Percentiles rank a stretch among this genome's conserved stretches.
Evolutionary conservation across 2,329 filamentous ascomycete genomes (phyloP).

Genomic region (Incumbomyces lentus): DNA sequence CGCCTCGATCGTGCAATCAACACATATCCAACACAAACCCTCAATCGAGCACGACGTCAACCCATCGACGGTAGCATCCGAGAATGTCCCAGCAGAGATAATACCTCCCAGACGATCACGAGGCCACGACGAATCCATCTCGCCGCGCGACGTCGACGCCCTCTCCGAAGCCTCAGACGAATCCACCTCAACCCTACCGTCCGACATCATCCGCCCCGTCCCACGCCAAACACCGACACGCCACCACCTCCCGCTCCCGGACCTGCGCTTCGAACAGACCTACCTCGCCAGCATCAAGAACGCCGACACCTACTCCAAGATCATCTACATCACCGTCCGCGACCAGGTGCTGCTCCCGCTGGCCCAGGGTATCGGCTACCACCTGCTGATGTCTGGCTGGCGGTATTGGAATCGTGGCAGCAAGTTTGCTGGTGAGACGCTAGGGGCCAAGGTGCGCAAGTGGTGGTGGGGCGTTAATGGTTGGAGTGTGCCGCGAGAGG

Average conservation of each 20-base stretch:
- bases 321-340: constrained; percentile 72
- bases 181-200: constrained; percentile 33
- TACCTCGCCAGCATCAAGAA: constrained; percentile 81
- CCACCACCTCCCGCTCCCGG: constrained; percentile 61
- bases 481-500: constrained; percentile 57
- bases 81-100: constrained; percentile 49
- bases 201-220: constrained; percentile 36
- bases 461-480: constrained; percentile 97
- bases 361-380: constrained; percentile 80
- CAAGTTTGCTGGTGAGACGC: constrained; percentile 62
- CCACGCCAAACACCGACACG: constrained; percentile 28
- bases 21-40: constrained; percentile 63
- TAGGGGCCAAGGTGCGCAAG: constrained; percentile 63
- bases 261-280: constrained; percentile 95
- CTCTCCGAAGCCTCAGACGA: constrained; percentile 31
- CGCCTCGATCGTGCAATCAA: constrained; percentile 70
- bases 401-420: constrained; percentile 76
- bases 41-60: constrained; percentile 67
- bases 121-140: not conserved
- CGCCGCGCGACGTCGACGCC: constrained; percentile 21
- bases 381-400: constrained; percentile 76
- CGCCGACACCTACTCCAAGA: constrained; percentile 67
- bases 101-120: constrained; percentile 5
- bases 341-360: constrained; percentile 84
- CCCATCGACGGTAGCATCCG: constrained; percentile 63